Percentiles rank a stretch among this genome's conserved stretches.
phyloP scores from a whole-genome alignment of 768 basidiomycete species.

The Lactarius hengduanensis region DNA sequence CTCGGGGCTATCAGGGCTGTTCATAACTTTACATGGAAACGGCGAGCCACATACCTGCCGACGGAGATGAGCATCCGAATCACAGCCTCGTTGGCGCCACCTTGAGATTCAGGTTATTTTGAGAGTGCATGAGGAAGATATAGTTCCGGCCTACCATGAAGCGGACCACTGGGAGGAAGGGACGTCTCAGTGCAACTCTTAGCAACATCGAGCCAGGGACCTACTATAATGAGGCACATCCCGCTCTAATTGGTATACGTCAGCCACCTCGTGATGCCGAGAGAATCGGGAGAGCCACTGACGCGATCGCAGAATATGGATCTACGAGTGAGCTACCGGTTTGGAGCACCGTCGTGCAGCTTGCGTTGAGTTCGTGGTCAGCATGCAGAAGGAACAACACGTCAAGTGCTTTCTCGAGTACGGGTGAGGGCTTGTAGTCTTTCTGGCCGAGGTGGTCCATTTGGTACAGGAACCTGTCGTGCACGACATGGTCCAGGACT shows the following conservation, averaged over 20 bases:
- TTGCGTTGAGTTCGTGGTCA: slow-evolving; percentile 89
- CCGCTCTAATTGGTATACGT: slow-evolving; percentile 49
- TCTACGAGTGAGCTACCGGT: slow-evolving; percentile 88
- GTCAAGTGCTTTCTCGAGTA: slow-evolving; percentile 85
- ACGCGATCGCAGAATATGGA: slow-evolving; percentile 85
- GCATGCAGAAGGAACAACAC: slow-evolving; percentile 86
- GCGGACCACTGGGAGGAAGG: slow-evolving; percentile 51
- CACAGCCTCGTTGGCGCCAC: slow-evolving; percentile 91
- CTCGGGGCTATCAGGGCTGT: slow-evolving; percentile 52
- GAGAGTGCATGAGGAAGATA: neutral
- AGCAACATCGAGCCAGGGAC: slow-evolving; percentile 35
- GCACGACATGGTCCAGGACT: slow-evolving; percentile 7
- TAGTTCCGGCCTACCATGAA: slow-evolving; percentile 52
- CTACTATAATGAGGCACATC: slow-evolving; percentile 85
- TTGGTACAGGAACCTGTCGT: slow-evolving; percentile 77
- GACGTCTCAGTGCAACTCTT: neutral
- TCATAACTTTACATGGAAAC: neutral
- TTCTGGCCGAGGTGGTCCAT: slow-evolving; percentile 79
- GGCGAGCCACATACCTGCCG: slow-evolving; percentile 57
- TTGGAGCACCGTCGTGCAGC: slow-evolving; percentile 82
- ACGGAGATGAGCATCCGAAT: slow-evolving; percentile 92
- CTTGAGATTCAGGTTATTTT: slow-evolving; percentile 38
- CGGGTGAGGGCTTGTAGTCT: slow-evolving; percentile 76
- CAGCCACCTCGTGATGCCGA: slow-evolving; percentile 1
- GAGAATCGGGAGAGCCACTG: slow-evolving; percentile 27